A percentile compares a stretch with the other conserved stretches of the same genome.
These are phyloP conservation scores for Coemansia sp. DNA, from an alignment of 192 early-diverging fungal species.

Conservation along the genomic window DNA sequence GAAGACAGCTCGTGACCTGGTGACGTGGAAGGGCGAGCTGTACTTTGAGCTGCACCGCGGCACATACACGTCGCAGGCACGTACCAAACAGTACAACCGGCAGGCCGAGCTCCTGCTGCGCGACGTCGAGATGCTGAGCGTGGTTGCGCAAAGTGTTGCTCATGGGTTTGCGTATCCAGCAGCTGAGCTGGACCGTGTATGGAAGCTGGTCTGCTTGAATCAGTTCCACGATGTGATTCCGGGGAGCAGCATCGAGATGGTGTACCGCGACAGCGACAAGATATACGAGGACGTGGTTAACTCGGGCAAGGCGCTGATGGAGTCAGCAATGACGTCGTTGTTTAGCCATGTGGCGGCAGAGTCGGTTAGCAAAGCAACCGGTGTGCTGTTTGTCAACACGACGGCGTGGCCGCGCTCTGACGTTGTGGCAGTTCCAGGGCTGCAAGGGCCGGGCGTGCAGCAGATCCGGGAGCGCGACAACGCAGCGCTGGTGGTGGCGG, in stretches of 20 bases:
- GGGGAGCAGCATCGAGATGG: constrained; percentile 86
- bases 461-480: constrained; percentile 36
- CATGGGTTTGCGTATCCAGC: constrained; percentile 65
- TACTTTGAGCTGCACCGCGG: constrained; percentile 99
- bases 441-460: constrained; percentile 7
- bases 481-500: constrained; percentile 30
- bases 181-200: constrained; percentile 71
- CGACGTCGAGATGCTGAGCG: constrained; percentile 76
- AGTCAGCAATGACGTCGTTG: constrained; percentile 49
- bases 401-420: constrained; percentile 70
- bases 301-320: constrained; percentile 51
- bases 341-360: constrained; percentile 14
- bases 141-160: constrained; percentile 40
- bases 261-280: constrained; percentile 80
- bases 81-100: constrained; percentile 85
- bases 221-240: constrained; percentile 99
- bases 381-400: constrained; percentile 64
- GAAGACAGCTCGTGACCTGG: constrained; percentile 64
- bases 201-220: constrained; percentile 88
- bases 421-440: constrained; percentile 62
- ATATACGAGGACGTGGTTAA: constrained; percentile 39
- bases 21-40: constrained; percentile 93
- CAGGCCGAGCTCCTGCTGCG: constrained; percentile 80
- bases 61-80: constrained; percentile 92
- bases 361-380: constrained; percentile 14